A percentile compares a stretch with the other conserved stretches of the same genome.
Evolutionary conservation across 257 asterid genomes (phyloP).

Genomic region (Solanum chilense): DNA sequence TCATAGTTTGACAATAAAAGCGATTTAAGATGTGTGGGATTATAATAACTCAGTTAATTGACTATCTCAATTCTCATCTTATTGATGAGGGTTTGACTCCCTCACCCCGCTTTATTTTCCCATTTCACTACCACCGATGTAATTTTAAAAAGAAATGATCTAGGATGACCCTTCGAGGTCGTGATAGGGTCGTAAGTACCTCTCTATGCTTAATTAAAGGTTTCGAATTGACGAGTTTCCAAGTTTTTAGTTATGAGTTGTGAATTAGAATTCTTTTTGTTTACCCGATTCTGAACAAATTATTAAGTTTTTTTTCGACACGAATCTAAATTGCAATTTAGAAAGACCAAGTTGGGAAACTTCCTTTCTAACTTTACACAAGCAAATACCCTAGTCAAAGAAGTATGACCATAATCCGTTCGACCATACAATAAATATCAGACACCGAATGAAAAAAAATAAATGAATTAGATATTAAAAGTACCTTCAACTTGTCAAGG

Average conservation of each 20-base stretch:
- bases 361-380: too few relatives aligned
- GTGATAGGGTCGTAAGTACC: neutral
- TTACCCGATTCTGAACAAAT: neutral
- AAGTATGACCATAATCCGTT: too few relatives aligned
- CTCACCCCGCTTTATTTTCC: neutral
- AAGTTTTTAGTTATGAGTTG: neutral
- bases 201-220: neutral
- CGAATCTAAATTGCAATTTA: too few relatives aligned
- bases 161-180: neutral
- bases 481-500: conserved; percentile 30
- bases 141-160: neutral
- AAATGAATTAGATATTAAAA: neutral
- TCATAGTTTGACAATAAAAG: neutral
- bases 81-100: neutral
- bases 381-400: too few relatives aligned
- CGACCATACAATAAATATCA: too few relatives aligned
- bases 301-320: neutral
- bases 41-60: neutral
- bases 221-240: neutral
- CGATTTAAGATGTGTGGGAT: neutral
- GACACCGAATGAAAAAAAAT: too few relatives aligned
- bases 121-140: neutral
- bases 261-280: neutral
- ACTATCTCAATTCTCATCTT: neutral
- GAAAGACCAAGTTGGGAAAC: too few relatives aligned